These are phyloP conservation scores for Cenococcum geophilum DNA, from an alignment of 495 filamentous ascomycete species.

Conservation along the genomic window DNA sequence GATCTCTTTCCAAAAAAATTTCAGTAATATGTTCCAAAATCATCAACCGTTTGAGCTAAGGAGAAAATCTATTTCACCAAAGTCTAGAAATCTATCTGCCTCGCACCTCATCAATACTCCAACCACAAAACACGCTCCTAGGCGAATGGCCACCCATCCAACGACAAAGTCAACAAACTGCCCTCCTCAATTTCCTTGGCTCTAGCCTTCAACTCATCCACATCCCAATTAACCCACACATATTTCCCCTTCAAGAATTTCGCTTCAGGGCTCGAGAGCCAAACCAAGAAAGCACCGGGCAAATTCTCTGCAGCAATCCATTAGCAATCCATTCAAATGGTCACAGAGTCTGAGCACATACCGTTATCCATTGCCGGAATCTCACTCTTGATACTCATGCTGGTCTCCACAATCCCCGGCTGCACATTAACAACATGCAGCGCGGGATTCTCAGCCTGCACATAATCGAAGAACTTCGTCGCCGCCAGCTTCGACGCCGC, in stretches of 20 bases:
- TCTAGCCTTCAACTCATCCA: conserved; percentile 46
- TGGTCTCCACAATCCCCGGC: conserved; percentile 39
- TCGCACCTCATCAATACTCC: no score
- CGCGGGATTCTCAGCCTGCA: conserved; percentile 42
- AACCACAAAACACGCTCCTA: no score
- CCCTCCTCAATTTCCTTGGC: conserved; percentile 39
- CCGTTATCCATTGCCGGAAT: conserved; percentile 37
- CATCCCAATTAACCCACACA: conserved; percentile 52
- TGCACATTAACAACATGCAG: conserved; percentile 40
- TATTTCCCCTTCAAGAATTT: conserved; percentile 46
- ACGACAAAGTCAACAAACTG: conserved; percentile 7
- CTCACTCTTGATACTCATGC: conserved; percentile 27
- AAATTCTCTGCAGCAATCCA: conserved; percentile 16
- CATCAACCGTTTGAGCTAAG: no score
- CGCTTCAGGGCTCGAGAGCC: conserved; percentile 47
- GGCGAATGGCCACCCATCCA: conserved; percentile 26
- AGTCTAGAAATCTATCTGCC: no score
- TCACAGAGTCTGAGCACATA: conserved; percentile 25
- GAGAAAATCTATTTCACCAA: no score
- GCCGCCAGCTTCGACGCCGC: conserved; percentile 39
- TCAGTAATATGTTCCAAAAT: no score
- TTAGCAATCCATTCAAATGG: no score
- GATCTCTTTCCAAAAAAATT: no score
- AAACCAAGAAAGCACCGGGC: conserved; percentile 44
- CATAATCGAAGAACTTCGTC: conserved; percentile 40